Evolutionary conservation across 2,329 filamentous ascomycete genomes (phyloP).

Genomic region (Fusarium sp.): DNA sequence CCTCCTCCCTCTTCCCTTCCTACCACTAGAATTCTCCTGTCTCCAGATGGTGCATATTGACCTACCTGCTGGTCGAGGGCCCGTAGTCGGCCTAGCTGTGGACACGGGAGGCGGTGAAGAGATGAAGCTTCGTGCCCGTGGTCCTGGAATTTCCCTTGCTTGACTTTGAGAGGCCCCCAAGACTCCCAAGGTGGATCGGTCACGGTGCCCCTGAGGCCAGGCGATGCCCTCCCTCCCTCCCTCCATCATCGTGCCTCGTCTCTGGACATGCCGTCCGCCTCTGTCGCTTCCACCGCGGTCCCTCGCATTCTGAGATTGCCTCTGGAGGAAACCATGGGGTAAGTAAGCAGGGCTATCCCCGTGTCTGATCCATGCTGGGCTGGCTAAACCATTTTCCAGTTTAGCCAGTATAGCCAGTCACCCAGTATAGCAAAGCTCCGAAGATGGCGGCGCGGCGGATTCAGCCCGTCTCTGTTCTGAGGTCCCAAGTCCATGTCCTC

Average conservation of each 20-base stretch:
- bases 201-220: slow-evolving; percentile 33
- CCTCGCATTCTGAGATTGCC: slow-evolving; percentile 20
- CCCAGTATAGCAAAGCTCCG: slow-evolving; percentile 6
- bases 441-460: slow-evolving; percentile 26
- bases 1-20: slow-evolving; percentile 35
- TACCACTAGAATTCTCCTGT: slow-evolving; percentile 38
- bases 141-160: slow-evolving; percentile 42
- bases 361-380: slow-evolving; percentile 16
- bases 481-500: slow-evolving; percentile 49
- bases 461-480: slow-evolving; percentile 25
- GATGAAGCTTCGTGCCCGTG: slow-evolving; percentile 28
- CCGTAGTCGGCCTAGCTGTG: slow-evolving; percentile 33
- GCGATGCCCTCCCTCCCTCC: slow-evolving; percentile 23
- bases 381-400: slow-evolving; percentile 16
- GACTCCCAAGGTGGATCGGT: slow-evolving; percentile 41
- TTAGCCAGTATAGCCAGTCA: not conserved
- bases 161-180: slow-evolving; percentile 27
- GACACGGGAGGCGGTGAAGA: slow-evolving; percentile 46
- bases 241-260: slow-evolving; percentile 20
- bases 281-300: slow-evolving; percentile 18
- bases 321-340: slow-evolving; percentile 7
- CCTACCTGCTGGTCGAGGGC: slow-evolving; percentile 32
- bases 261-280: slow-evolving; percentile 15
- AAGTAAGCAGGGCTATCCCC: slow-evolving; percentile 14
- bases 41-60: slow-evolving; percentile 39